phyloP scores from a whole-genome alignment of 73 alveolate species.

The Paramecium pentaurelia region DNA sequence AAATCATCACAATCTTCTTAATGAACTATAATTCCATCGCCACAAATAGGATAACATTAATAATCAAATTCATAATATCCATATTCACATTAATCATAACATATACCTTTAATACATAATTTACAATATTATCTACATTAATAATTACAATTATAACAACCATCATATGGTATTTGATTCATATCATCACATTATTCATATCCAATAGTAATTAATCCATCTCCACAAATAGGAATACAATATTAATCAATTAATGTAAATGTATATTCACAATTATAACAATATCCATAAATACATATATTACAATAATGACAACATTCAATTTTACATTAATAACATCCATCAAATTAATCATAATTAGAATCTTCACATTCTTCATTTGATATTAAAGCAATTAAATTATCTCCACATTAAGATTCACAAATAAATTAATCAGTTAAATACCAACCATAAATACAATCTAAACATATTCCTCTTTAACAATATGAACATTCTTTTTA shows the following conservation, averaged over 20 bases:
- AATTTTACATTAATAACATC: neutral
- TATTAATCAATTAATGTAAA: neutral
- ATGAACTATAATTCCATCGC: neutral
- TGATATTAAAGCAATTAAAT: neutral
- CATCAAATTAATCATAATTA: neutral
- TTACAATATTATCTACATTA: neutral
- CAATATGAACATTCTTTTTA: neutral
- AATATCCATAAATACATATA: neutral
- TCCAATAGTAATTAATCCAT: neutral
- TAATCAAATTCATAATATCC: neutral
- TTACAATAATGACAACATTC: neutral
- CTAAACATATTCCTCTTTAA: neutral
- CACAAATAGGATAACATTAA: neutral
- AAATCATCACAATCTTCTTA: neutral
- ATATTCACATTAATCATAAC: neutral
- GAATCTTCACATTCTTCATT: neutral
- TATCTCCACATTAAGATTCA: neutral
- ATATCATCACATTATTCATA: neutral
- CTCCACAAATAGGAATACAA: slow-evolving; percentile 1
- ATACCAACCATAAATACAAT: neutral
- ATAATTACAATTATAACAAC: neutral
- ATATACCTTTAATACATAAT: neutral
- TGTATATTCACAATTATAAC: neutral
- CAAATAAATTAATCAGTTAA: neutral
- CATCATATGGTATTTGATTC: neutral